phyloP scores from a whole-genome alignment of 1,284 basidiomycete genomes.

The Termitomyces sp. region DNA sequence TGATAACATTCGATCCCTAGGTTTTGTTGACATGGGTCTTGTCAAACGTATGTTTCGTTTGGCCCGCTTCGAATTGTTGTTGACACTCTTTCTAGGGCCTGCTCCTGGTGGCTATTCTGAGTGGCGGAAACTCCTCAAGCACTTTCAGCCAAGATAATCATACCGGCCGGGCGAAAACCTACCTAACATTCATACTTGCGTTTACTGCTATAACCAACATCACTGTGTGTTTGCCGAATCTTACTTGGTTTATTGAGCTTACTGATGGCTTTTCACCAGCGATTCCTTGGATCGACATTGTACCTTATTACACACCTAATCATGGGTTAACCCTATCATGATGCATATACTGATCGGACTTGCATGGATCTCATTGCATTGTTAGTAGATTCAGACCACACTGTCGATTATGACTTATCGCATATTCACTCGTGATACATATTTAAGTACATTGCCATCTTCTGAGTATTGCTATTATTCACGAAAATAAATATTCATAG shows the following conservation, averaged over 20 bases:
- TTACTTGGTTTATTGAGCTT: neutral
- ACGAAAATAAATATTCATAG: conserved; percentile 37
- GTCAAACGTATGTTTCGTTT: conserved; percentile 52
- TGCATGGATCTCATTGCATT: neutral
- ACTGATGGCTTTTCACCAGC: conserved; percentile 25
- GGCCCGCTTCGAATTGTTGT: neutral
- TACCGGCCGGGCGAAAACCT: conserved; percentile 61
- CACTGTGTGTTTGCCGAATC: conserved; percentile 38
- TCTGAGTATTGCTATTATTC: conserved; percentile 8
- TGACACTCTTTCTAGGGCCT: conserved; percentile 47
- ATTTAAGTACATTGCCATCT: neutral
- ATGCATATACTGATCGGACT: neutral
- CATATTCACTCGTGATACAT: neutral
- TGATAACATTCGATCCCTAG: conserved; percentile 27
- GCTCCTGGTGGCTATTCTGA: conserved; percentile 71
- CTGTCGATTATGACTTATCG: neutral
- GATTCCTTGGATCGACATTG: conserved; percentile 42
- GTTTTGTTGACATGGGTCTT: conserved; percentile 81
- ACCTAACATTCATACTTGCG: conserved; percentile 74
- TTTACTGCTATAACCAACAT: conserved; percentile 75
- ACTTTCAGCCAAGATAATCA: conserved; percentile 58
- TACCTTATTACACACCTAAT: conserved; percentile 43
- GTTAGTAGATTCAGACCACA: conserved; percentile 1
- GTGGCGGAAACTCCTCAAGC: conserved; percentile 53
- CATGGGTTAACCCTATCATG: conserved; percentile 32